These are phyloP conservation scores for Fusarium solani-melongenae DNA, from an alignment of 2,329 filamentous ascomycete genomes.

Conservation along the genomic window DNA sequence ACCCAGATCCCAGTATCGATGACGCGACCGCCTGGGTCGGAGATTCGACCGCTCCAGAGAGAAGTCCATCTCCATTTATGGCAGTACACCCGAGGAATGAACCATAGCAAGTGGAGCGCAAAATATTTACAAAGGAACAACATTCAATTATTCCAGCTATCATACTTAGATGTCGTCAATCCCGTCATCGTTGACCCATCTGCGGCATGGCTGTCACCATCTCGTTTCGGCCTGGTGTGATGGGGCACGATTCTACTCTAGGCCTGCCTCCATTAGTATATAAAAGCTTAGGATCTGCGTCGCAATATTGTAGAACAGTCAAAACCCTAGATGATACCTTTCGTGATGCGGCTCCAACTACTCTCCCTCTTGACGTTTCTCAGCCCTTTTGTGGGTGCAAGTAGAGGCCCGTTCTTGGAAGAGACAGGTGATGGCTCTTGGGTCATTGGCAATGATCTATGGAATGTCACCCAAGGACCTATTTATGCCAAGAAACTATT, in stretches of 20 bases:
- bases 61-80: background rate
- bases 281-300: background rate
- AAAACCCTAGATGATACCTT: background rate
- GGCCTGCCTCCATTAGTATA: background rate
- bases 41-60: background rate
- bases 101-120: background rate
- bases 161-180: background rate
- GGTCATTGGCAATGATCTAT: slow-evolving; percentile 23
- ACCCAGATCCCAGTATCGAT: background rate
- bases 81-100: background rate
- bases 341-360: background rate
- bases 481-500: slow-evolving; percentile 21
- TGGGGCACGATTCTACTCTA: background rate
- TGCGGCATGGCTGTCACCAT: background rate
- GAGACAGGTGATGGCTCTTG: slow-evolving; percentile 12
- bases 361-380: background rate
- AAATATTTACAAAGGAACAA: background rate
- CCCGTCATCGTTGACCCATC: background rate
- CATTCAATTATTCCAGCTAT: slow-evolving; percentile 3
- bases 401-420: slow-evolving; percentile 6
- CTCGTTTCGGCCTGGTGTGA: background rate
- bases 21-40: background rate
- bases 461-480: slow-evolving; percentile 24
- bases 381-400: slow-evolving; percentile 1
- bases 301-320: background rate